These are phyloP conservation scores for Calocybe cyanea DNA, from an alignment of 768 basidiomycete species.

Conservation along the genomic window DNA sequence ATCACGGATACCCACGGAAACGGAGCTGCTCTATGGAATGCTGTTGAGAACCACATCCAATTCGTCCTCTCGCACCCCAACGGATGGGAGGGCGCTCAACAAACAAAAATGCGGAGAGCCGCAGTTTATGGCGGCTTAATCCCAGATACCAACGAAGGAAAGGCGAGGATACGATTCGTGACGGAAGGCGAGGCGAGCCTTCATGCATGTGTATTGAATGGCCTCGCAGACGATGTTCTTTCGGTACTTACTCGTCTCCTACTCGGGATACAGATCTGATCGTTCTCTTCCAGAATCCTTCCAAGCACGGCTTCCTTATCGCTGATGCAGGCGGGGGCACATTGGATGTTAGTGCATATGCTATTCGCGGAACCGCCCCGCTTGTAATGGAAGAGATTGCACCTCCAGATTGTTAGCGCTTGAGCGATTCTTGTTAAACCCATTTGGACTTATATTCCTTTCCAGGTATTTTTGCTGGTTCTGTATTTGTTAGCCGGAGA, in stretches of 20 bases:
- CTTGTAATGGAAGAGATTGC: conserved; percentile 81
- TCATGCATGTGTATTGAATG: conserved; percentile 76
- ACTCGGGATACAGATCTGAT: conserved; percentile 2
- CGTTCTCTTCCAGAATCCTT: conserved; percentile 52
- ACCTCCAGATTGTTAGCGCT: conserved; percentile 68
- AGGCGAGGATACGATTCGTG: conserved; percentile 72
- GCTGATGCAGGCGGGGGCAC: conserved; percentile 82
- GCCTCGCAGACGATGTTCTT: conserved; percentile 73
- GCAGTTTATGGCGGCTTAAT: conserved; percentile 72
- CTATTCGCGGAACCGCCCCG: conserved; percentile 63
- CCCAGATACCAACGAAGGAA: conserved; percentile 69
- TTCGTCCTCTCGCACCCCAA: conserved; percentile 79
- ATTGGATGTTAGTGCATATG: conserved; percentile 78
- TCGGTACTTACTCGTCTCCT: conserved; percentile 40
- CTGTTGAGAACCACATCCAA: conserved; percentile 65
- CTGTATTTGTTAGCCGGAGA: conserved; percentile 76
- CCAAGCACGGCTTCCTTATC: conserved; percentile 74
- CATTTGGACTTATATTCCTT: conserved; percentile 4
- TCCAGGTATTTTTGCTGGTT: conserved; percentile 77
- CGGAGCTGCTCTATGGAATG: conserved; percentile 63
- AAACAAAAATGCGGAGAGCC: conserved; percentile 72
- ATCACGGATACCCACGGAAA: conserved; percentile 84
- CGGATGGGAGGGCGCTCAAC: conserved; percentile 79
- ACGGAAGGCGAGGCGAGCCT: conserved; percentile 84
- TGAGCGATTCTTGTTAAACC: neutral